These are phyloP conservation scores for Pisolithus orientalis DNA, from an alignment of 768 basidiomycete species.

Conservation along the genomic window DNA sequence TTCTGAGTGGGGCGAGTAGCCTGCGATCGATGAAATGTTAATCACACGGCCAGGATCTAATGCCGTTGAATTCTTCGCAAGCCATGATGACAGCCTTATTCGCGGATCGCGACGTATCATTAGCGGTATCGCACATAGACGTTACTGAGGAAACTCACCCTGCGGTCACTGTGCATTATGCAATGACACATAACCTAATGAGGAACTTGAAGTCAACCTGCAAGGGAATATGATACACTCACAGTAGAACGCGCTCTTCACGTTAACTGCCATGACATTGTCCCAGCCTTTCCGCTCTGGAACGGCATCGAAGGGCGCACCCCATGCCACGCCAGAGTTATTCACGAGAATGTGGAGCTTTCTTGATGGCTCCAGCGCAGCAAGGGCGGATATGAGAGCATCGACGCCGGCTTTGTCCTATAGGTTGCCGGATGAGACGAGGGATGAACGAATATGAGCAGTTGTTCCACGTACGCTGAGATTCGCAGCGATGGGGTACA, in stretches of 20 bases:
- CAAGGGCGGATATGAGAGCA: conserved; percentile 59
- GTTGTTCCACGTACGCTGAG: conserved; percentile 46
- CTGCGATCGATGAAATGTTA: conserved; percentile 73
- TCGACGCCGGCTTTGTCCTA: conserved; percentile 82
- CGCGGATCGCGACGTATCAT: background rate
- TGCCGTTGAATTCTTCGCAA: conserved; percentile 59
- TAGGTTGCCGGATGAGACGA: background rate
- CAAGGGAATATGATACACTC: conserved; percentile 15
- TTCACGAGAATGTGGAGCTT: conserved; percentile 81
- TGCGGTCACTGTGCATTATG: conserved; percentile 33
- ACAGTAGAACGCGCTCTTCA: conserved; percentile 84
- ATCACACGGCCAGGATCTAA: conserved; percentile 70
- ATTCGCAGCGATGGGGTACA: conserved; percentile 71
- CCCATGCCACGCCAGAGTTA: conserved; percentile 80
- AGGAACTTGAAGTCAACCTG: background rate
- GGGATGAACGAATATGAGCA: background rate
- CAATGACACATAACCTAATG: background rate
- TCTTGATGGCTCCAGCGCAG: conserved; percentile 47
- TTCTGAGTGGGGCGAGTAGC: conserved; percentile 48
- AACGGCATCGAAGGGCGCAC: conserved; percentile 59
- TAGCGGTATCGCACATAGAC: background rate
- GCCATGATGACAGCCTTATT: conserved; percentile 35
- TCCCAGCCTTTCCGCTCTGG: conserved; percentile 87
- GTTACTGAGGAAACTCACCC: conserved; percentile 25
- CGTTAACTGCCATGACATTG: conserved; percentile 74